Percentiles rank a stretch among this genome's conserved stretches.
Conservation (phyloP, 495 filamentous ascomycete species). For the Mycothermus thermophilus region DNA sequence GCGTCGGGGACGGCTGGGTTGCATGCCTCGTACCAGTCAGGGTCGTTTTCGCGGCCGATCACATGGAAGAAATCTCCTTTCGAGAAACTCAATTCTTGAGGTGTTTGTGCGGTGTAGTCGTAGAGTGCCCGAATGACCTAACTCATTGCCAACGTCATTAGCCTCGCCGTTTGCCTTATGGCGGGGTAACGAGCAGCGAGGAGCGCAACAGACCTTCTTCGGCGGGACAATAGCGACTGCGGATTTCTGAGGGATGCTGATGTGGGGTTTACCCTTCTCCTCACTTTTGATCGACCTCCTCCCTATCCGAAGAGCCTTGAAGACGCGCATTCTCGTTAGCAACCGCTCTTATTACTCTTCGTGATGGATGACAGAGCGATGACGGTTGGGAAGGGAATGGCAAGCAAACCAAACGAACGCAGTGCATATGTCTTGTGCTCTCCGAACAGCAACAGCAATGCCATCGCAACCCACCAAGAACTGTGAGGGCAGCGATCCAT, state of each 20-base stretch:
- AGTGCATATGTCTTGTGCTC: no score
- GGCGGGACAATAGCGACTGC: slow-evolving; percentile 91
- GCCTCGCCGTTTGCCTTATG: slow-evolving; percentile 13
- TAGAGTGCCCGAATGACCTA: slow-evolving; percentile 96
- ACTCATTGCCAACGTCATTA: slow-evolving; percentile 2
- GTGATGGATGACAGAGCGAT: no score
- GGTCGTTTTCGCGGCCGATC: slow-evolving; percentile 87
- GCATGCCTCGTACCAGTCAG: slow-evolving; percentile 96
- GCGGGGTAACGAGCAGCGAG: slow-evolving; percentile 7
- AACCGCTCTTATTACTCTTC: no score
- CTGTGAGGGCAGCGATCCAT: no score
- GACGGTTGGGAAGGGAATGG: no score
- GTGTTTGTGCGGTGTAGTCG: slow-evolving; percentile 66
- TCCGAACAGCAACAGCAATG: no score
- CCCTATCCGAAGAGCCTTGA: slow-evolving; percentile 46
- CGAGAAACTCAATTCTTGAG: slow-evolving; percentile 76
- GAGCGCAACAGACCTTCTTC: slow-evolving; percentile 62
- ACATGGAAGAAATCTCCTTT: slow-evolving; percentile 98
- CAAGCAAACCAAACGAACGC: no score
- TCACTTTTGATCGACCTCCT: slow-evolving; percentile 80
- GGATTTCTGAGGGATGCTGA: slow-evolving; percentile 82
- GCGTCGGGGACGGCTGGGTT: slow-evolving; percentile 83
- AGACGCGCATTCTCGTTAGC: slow-evolving; percentile 29
- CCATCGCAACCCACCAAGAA: no score
- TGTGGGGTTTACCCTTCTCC: slow-evolving; percentile 62